Base-by-base conservation (phyloP, 805 yeast genomes). In the Ogataea pignaliae region DNA sequence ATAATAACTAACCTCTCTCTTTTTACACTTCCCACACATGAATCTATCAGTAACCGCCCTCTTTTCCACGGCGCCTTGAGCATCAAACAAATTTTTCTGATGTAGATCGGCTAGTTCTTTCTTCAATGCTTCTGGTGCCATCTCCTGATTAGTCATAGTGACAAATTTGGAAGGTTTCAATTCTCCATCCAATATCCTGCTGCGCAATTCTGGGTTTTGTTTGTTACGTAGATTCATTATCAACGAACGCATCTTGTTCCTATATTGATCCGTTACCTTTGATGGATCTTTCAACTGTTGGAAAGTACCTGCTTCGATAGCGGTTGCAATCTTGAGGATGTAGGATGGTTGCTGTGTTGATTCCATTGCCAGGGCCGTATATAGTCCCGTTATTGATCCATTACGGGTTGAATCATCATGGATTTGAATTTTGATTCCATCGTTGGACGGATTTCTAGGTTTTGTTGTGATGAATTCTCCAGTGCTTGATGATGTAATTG, bases 21-120 rank as follows among this genome's bases (percentile, higher is more conserved):
- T 91, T 68, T 91, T 93, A 78, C 99, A 93, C 66, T 91, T 93
- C 40, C 98, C 97, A 69, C 99, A 93, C 1, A 95, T 85, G 65
- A 93, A 93, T 65, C 98, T 76, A 65, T 91, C 98, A 8, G 99
- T 93, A 33, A 88, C 89, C 1, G 98, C 96, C 56, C 97, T 78
- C 71, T 89, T 88, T 57, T 91, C 93, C 7, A 88, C 89, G 7
- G 99, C 98, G 56, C 97, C 97, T 68, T 88, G 97, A 2, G 99
- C 99, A 61, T 91, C 95, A 66, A 86, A 91, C 61, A 93, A 72
- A 65, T 93, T 93, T 65, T 88, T 85, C 62, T 86, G 83, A 59
- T 87, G 88, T 55, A 93, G 76, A 57, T 85, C 81, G 57, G 88
- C 95, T 53, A 90, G 74, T 62, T 90, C 93, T 63, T 83, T 76